Percentiles rank a stretch among this genome's conserved stretches.
Conservation (phyloP, 371 early-diverging fungal species). For the Apophysomyces ossiformis region DNA sequence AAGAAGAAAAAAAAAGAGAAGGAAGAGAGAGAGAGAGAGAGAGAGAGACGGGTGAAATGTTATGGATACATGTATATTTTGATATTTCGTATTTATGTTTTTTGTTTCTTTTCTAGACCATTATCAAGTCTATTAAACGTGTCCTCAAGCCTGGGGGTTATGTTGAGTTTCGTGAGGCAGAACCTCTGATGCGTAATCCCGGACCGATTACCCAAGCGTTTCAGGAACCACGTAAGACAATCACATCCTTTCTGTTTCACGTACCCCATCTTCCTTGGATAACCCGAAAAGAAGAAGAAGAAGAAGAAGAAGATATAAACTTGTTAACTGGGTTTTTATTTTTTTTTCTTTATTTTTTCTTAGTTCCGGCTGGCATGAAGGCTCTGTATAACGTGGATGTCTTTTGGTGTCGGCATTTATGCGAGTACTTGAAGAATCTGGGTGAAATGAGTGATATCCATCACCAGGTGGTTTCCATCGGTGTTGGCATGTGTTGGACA, state of each 20-base stretch:
- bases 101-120: slow-evolving; percentile 10
- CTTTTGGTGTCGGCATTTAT: slow-evolving; percentile 28
- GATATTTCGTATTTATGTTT: not conserved
- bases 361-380: slow-evolving; percentile 27
- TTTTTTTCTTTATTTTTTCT: no score
- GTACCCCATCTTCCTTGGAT: no score
- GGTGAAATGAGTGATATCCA: slow-evolving; percentile 41
- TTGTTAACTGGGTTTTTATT: no score
- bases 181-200: slow-evolving; percentile 49
- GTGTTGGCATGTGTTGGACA: slow-evolving; percentile 6
- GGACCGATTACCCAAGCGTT: slow-evolving; percentile 42
- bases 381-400: slow-evolving; percentile 29
- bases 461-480: slow-evolving; percentile 23
- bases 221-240: slow-evolving; percentile 28
- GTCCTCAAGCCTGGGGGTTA: slow-evolving; percentile 63
- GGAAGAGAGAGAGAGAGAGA: no score
- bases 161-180: slow-evolving; percentile 58
- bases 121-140: slow-evolving; percentile 35
- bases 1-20: not conserved
- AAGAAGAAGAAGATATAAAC: not conserved
- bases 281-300: not conserved
- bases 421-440: slow-evolving; percentile 20
- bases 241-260: not conserved
- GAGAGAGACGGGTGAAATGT: no score
- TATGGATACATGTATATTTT: no score